Evolutionary conservation across 2,329 filamentous ascomycete species (phyloP), one percentile per base, ranked within the genome.

Genomic region (Botryosphaeria dothidea): DNA sequence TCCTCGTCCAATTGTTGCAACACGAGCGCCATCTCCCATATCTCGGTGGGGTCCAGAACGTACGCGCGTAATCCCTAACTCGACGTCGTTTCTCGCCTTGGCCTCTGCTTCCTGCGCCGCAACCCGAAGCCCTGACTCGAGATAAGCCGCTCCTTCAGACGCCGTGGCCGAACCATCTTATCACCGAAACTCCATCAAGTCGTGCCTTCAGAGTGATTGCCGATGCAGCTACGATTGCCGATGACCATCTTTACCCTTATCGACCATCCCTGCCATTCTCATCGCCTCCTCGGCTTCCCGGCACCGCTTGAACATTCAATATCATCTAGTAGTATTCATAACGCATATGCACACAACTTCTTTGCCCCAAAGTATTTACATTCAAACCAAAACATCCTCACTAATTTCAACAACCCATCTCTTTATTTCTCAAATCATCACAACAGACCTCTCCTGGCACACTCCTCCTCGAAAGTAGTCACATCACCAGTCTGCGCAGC

Each of bases 401-500:
- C 38, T 11, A 11, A 11, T 6, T 17, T 5, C 49, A 21, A 1
- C 49, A 11, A 52, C 19, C 9, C 23, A 23, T n/a, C 60, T 31
- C 46, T 21, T 23, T 25, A 41, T 41, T 13, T 41, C n/a, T n/a
- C n/a, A n/a, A n/a, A n/a, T n/a, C 31, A 34, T 41, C 17, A 64
- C 36, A 64, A 34, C 27, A 64, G 27, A 13, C 61, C 61, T n/a
- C 61, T 52, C 34, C 31, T 31, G 49, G 17, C 15, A 25, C 61
- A 64, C 61, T 64, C 61, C 38, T 38, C 61, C 61, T 64, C 61
- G 11, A 64, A 27, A 7, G 15, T 36, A 9, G n/a, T 31, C 8
- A 48, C 48, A 25, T 64, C 48, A 11, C 61, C 61, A 25, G 51
- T 64, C 61, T 56, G 27, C n/a, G 19, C 61, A n/a, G 48, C 38